Base-by-base conservation (phyloP, 495 filamentous ascomycete genomes). In the Podospora comata region DNA sequence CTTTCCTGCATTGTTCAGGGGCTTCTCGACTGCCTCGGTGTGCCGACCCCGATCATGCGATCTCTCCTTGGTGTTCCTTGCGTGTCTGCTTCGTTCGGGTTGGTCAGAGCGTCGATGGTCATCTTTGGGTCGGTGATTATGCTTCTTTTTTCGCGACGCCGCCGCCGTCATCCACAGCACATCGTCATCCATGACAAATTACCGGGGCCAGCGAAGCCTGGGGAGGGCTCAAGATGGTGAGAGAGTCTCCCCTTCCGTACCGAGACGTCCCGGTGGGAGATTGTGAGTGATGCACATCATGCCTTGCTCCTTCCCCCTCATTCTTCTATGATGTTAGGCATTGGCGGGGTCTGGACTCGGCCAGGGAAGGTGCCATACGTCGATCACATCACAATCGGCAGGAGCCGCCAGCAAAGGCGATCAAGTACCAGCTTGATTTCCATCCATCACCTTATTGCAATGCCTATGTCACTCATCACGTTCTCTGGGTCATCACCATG, bases 31-130 rank as follows among this genome's bases (percentile, higher is more conserved):
- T 19, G 55, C 23, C 9, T 58, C 55, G 55, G 55, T 58, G 55
- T 58, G 55, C 23, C 55, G 55, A 5, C 55, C 23, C 9, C 55
- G 55, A 58, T 58, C 55, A 58, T 58, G 55, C 55, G 55, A 58
- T 20, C 23, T 58, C n/a, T 19, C n/a, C 23, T 58, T 58, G 16
- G 55, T 58, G 55, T 19, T 20, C 18, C 55, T 58, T n/a, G 39
- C 13, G 39, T 58, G 55, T 20, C 23, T 19, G 5, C 55, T 58
- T 20, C n/a, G 55, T 58, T 58, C 55, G 55, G 55, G 23, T 58
- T n/a, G 55, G 55, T 58, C 55, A 58, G n/a, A 58, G 55, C 55
- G 55, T 19, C 23, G 55, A 26, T 20, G 55, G 18, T 58, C 55
- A n/a, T 26, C n/a, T 7, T 18, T 58, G n/a, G 6, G 18, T 26